Evolutionary conservation across 768 basidiomycete species (phyloP).

Genomic region (Tulasnella sp.): DNA sequence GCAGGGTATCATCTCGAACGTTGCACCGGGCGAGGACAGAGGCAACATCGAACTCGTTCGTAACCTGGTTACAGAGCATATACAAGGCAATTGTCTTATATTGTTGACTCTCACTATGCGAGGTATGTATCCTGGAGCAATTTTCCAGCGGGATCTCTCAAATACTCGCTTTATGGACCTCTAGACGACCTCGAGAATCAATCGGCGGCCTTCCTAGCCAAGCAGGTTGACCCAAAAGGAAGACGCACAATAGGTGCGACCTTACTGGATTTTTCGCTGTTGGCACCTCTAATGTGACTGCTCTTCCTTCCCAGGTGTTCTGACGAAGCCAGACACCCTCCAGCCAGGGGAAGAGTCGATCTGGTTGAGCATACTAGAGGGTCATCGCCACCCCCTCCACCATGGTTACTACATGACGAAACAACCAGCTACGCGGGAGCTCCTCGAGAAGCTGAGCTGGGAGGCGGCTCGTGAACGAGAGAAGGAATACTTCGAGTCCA

Average conservation of each 20-base stretch:
- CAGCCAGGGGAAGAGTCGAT: constrained; percentile 29
- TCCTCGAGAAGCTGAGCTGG: constrained; percentile 31
- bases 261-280: neutral
- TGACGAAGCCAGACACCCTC: constrained; percentile 62
- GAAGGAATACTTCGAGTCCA: constrained; percentile 38
- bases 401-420: constrained; percentile 61
- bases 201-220: constrained; percentile 44
- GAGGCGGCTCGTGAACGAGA: constrained; percentile 30
- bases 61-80: constrained; percentile 39
- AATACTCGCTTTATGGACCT: too few relatives aligned
- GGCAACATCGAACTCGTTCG: constrained; percentile 36
- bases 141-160: too few relatives aligned
- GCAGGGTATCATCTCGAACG: constrained; percentile 48
- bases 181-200: constrained; percentile 65
- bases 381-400: constrained; percentile 33
- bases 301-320: constrained; percentile 37
- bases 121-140: constrained; percentile 34
- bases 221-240: constrained; percentile 41
- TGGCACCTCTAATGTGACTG: neutral
- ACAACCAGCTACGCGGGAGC: constrained; percentile 45
- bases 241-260: constrained; percentile 49
- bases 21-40: constrained; percentile 28
- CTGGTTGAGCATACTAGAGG: constrained; percentile 48
- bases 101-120: constrained; percentile 57
- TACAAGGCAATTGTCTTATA: constrained; percentile 45